A percentile compares a stretch with the other conserved stretches of the same genome.
Conservation (phyloP, 1,139 yeast species). For the Suhomyces terraborum region DNA sequence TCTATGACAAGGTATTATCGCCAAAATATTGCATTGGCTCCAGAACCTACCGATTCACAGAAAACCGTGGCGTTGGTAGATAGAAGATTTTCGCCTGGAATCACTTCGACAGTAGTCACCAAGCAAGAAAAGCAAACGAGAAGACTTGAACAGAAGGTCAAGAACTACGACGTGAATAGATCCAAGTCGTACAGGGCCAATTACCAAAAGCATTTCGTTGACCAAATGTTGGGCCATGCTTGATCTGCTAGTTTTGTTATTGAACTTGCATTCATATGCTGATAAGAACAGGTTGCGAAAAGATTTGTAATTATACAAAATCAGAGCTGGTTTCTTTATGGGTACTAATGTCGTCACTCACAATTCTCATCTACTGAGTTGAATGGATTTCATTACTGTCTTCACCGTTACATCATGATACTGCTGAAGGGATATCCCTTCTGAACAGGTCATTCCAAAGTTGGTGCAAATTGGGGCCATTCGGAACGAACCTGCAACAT, state of each 20-base stretch:
- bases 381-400: no score
- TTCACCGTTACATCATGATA: no score
- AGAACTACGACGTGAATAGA: conserved; percentile 29
- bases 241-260: not conserved
- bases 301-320: no score
- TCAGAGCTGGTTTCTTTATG: no score
- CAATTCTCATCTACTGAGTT: no score
- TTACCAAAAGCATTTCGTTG: conserved; percentile 42
- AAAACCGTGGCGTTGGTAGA: conserved; percentile 44
- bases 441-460: no score
- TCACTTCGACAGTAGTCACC: conserved; percentile 31
- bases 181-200: conserved; percentile 34
- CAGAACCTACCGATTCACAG: conserved; percentile 29
- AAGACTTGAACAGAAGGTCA: conserved; percentile 27
- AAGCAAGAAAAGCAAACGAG: conserved; percentile 39
- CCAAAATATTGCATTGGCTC: conserved; percentile 36
- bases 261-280: no score
- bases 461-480: no score
- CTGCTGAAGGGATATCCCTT: no score
- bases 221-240: conserved; percentile 30
- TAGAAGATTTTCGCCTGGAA: conserved; percentile 44
- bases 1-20: conserved; percentile 47
- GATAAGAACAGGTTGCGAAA: no score
- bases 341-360: no score
- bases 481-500: no score